These are phyloP conservation scores for Leccinum subtestaceum DNA, from an alignment of 768 basidiomycete species.

Conservation along the genomic window DNA sequence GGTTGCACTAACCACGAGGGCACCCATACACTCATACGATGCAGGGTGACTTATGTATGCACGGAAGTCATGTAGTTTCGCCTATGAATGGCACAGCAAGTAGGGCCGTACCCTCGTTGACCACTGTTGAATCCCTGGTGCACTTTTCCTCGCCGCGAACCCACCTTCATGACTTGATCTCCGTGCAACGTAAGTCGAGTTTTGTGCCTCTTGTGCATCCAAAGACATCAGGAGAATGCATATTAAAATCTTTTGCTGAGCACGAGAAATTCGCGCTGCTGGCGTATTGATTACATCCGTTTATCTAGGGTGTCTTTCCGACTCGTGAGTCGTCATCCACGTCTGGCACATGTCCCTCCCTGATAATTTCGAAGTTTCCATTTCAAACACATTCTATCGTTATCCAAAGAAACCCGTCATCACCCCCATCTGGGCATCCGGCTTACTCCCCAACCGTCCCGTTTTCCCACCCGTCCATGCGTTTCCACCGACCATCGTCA, in stretches of 20 bases:
- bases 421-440: constrained; percentile 4
- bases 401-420: constrained; percentile 8
- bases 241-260: constrained; percentile 5
- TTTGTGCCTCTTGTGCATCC: not conserved
- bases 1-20: constrained; percentile 27
- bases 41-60: constrained; percentile 25
- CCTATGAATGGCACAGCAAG: constrained; percentile 23
- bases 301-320: constrained; percentile 10
- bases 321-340: not conserved
- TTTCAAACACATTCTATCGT: constrained; percentile 10
- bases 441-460: constrained; percentile 1
- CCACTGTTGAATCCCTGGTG: constrained; percentile 5
- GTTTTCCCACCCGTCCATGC: not conserved
- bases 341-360: constrained; percentile 8
- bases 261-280: constrained; percentile 2
- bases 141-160: constrained; percentile 11
- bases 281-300: constrained; percentile 9
- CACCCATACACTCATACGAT: constrained; percentile 9
- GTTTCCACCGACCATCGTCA: constrained; percentile 6
- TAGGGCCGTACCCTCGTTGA: constrained; percentile 17
- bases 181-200: constrained; percentile 7
- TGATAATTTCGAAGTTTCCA: constrained; percentile 8
- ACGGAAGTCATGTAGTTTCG: constrained; percentile 6
- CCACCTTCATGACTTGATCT: constrained; percentile 19
- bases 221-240: not conserved